phyloP scores from a whole-genome alignment of 1,139 yeast genomes.

The Debaryomyces udenii region DNA sequence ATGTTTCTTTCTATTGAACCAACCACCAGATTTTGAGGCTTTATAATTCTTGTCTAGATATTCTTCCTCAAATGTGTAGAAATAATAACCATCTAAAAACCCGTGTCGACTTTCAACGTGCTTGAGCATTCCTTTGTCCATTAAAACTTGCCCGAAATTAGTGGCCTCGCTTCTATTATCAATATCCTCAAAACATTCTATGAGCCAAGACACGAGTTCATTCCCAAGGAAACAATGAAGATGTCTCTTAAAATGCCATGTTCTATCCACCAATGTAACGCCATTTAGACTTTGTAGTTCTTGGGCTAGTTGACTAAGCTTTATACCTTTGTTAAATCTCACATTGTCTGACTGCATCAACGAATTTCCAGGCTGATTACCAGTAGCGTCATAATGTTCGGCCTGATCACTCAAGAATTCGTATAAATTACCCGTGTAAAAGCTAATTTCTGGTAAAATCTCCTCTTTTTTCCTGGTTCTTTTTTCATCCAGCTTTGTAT shows the following conservation, averaged over 20 bases:
- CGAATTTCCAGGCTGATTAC: slow-evolving; percentile 32
- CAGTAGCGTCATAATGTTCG: slow-evolving; percentile 38
- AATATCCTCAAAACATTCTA: slow-evolving; percentile 77
- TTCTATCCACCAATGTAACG: slow-evolving; percentile 68
- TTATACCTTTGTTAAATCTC: slow-evolving; percentile 40
- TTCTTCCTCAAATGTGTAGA: slow-evolving; percentile 71
- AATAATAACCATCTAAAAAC: slow-evolving; percentile 90
- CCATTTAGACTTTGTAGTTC: slow-evolving; percentile 66
- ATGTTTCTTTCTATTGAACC: slow-evolving; percentile 39
- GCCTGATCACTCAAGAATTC: slow-evolving; percentile 54
- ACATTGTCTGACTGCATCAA: slow-evolving; percentile 38
- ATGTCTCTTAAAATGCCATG: slow-evolving; percentile 89
- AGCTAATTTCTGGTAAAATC: slow-evolving; percentile 71
- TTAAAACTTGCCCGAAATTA: slow-evolving; percentile 71
- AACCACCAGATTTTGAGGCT: slow-evolving; percentile 22
- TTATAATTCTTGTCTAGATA: slow-evolving; percentile 43
- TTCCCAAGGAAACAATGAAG: slow-evolving; percentile 81
- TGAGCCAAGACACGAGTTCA: slow-evolving; percentile 83
- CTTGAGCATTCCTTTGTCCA: slow-evolving; percentile 69
- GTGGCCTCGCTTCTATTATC: slow-evolving; percentile 82
- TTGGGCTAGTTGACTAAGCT: slow-evolving; percentile 52
- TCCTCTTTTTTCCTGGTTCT: slow-evolving; percentile 47
- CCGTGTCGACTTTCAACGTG: slow-evolving; percentile 86
- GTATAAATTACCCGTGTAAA: slow-evolving; percentile 85
- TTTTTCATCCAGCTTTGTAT: slow-evolving; percentile 46